phyloP scores from a whole-genome alignment of 768 basidiomycete species.

The Mycena metata region DNA sequence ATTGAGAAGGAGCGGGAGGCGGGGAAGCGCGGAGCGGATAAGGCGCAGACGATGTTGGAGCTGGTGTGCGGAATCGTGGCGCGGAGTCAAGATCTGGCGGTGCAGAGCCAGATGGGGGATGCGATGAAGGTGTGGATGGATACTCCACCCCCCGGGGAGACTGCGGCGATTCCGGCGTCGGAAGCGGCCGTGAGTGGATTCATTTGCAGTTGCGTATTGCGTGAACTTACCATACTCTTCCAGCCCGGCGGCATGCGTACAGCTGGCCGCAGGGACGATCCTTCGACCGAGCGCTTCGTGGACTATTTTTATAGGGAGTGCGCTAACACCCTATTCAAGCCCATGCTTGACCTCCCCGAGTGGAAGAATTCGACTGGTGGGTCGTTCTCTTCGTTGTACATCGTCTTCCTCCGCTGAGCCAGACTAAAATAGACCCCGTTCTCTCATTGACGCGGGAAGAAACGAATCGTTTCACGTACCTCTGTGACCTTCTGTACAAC shows the following conservation, averaged over 20 bases:
- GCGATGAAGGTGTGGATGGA: constrained; percentile 88
- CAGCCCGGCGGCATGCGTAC: constrained; percentile 55
- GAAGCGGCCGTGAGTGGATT: constrained; percentile 45
- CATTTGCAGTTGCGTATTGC: constrained; percentile 17
- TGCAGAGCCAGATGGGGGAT: constrained; percentile 94
- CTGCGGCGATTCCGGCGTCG: constrained; percentile 46
- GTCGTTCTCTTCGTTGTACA: constrained; percentile 34
- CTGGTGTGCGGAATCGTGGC: constrained; percentile 84
- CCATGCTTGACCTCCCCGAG: constrained; percentile 81
- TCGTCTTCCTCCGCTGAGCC: constrained; percentile 13
- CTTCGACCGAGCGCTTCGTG: constrained; percentile 88
- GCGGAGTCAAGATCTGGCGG: constrained; percentile 84
- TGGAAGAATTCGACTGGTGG: constrained; percentile 61
- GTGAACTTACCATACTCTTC: constrained; percentile 37
- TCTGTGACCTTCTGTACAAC: constrained; percentile 92
- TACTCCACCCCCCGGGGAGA: constrained; percentile 64
- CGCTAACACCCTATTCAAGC: constrained; percentile 82
- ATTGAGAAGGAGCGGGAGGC: constrained; percentile 74
- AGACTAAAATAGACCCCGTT: constrained; percentile 57
- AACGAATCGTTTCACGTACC: constrained; percentile 87
- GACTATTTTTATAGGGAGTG: constrained; percentile 95
- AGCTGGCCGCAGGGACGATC: constrained; percentile 79
- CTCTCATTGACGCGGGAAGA: constrained; percentile 77
- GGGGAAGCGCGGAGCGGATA: constrained; percentile 69
- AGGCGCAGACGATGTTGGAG: constrained; percentile 80